Base-by-base conservation (phyloP, 352 stramenopile species). In the Blastocystis sp. region DNA sequence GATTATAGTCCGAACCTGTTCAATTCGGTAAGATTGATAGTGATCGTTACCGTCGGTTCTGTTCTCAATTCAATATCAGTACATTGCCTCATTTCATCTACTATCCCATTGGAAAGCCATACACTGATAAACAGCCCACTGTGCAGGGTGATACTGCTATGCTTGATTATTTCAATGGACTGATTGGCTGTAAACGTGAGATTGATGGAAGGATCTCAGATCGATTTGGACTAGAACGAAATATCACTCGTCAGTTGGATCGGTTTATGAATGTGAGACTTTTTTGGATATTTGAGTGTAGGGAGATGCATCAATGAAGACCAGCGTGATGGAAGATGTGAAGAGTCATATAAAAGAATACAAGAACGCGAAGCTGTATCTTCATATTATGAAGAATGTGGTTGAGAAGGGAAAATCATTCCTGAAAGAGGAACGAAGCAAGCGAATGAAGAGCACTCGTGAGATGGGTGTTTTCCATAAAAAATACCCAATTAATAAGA, bases 11-110 rank as follows among this genome's bases (percentile, higher is more conserved):
- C 6, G 68, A 79, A 53, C 68, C 68, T 22, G 68, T 79, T n/a
- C 68, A 79, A 13, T 79, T 79, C 68, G 68, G 68, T 33, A 79
- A 79, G 68, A 79, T 79, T 53, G 44, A 79, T 53, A 79, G 68
- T 53, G 68, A 79, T 40, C 37, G 51, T 11, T 79, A 79, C 22
- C 37, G 37, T 35, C 68, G 40, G 15, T 79, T 79, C 68, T 79
- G 68, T 53, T 24, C 33, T 24, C 68, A 79, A 53, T 79, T 40
- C 33, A 79, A 79, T 53, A 79, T 79, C 19, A 59, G 37, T 1
- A 79, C 68, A 27, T 53, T 79, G 3, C 68, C 68, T 4, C 68
- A 79, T 40, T 79, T 79, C 40, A 24, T 79, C 9, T 48, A 79
- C n/a, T 79, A 57, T 53, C 42, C 44, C 0, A 48, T 57, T 40